Conservation (phyloP, 371 early-diverging fungal genomes). For the Rhizomucor miehei region DNA sequence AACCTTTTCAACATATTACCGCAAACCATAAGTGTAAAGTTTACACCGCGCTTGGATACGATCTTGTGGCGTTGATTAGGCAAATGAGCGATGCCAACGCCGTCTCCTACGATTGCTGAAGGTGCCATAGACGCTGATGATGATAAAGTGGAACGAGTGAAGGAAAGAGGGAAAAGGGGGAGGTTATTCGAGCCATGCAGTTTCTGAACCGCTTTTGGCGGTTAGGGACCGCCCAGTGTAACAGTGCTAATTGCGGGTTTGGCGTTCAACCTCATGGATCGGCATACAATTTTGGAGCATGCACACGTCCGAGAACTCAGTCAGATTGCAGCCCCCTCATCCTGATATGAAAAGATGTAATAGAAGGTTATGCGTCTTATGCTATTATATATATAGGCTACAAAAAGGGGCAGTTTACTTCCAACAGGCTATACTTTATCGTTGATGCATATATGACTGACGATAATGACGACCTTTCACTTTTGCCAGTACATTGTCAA, state of each 20-base stretch:
- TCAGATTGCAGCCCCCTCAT: too few relatives aligned
- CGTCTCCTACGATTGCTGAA: slow-evolving; percentile 39
- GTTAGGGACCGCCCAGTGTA: neutral
- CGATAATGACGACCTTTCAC: too few relatives aligned
- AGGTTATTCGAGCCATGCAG: neutral
- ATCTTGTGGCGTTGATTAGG: slow-evolving; percentile 95
- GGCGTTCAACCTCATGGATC: slow-evolving; percentile 1
- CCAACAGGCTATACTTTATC: too few relatives aligned
- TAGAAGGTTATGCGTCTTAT: too few relatives aligned
- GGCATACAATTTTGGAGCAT: too few relatives aligned
- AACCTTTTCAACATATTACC: slow-evolving; percentile 52
- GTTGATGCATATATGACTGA: too few relatives aligned
- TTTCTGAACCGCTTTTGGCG: neutral
- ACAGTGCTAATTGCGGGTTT: neutral
- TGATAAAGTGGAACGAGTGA: neutral
- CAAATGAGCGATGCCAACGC: slow-evolving; percentile 92
- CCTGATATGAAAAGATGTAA: too few relatives aligned
- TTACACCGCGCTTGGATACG: slow-evolving; percentile 82
- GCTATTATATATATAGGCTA: too few relatives aligned
- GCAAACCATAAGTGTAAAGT: slow-evolving; percentile 92
- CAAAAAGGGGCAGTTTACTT: too few relatives aligned
- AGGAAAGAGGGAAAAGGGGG: neutral
- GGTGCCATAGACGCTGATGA: slow-evolving; percentile 20
- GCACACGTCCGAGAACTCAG: too few relatives aligned
- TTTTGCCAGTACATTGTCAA: too few relatives aligned